These are phyloP conservation scores for Lipomyces kockii DNA, from an alignment of 805 yeast genomes.

Conservation along the genomic window DNA sequence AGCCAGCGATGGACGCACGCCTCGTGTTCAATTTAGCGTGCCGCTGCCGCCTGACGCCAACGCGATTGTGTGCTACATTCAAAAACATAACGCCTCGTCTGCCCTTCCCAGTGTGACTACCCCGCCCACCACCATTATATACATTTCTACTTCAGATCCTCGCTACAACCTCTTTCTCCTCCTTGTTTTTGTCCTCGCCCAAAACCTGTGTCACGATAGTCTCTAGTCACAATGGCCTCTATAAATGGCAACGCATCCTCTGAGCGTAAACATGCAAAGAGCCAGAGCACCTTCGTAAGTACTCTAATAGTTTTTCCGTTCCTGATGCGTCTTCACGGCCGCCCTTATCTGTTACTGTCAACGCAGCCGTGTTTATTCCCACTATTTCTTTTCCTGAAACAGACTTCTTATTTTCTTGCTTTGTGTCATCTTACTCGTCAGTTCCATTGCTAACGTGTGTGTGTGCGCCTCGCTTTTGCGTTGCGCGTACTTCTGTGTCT, in stretches of 20 bases:
- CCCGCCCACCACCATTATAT: slow-evolving; percentile 26
- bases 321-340: not conserved
- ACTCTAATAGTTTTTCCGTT: slow-evolving; percentile 2
- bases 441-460: slow-evolving; percentile 44
- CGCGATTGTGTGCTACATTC: not conserved
- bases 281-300: slow-evolving; percentile 72
- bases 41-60: not conserved
- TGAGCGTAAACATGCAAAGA: slow-evolving; percentile 62
- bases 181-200: not conserved
- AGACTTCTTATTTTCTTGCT: not conserved
- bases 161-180: not conserved
- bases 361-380: not conserved
- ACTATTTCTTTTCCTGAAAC: not conserved
- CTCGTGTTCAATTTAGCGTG: not conserved
- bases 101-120: slow-evolving; percentile 5
- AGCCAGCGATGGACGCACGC: not conserved
- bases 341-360: not conserved
- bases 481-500: not conserved
- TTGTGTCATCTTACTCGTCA: not conserved
- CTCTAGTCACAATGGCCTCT: slow-evolving; percentile 11
- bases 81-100: not conserved
- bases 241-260: slow-evolving; percentile 19
- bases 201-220: not conserved
- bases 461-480: slow-evolving; percentile 50
- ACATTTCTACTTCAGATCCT: slow-evolving; percentile 36